phyloP scores from a whole-genome alignment of 768 basidiomycete species.

The Dacryopinax spathularia region DNA sequence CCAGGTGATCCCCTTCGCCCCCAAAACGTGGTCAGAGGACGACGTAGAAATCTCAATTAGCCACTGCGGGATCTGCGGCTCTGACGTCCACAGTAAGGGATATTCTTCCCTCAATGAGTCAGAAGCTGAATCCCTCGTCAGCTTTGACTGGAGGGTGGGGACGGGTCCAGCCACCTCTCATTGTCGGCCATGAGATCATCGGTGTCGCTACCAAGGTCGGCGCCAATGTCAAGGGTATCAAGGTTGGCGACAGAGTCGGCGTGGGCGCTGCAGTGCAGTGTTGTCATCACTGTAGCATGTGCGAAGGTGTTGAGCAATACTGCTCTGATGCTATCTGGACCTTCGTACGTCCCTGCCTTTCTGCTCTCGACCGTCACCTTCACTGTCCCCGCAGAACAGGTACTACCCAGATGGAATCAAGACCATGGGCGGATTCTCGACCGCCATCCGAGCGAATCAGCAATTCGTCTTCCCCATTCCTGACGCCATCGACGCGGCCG shows the following conservation, averaged over 20 bases:
- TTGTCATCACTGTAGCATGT: conserved; percentile 16
- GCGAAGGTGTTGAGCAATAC: conserved; percentile 16
- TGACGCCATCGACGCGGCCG: conserved; percentile 19
- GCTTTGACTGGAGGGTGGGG: conserved; percentile 22
- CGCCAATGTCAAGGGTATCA: conserved; percentile 25
- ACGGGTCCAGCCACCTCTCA: not conserved
- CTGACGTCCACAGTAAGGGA: not conserved
- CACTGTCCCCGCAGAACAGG: not conserved
- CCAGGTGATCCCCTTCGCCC: not conserved
- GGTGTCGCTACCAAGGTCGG: conserved; percentile 25
- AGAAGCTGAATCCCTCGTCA: not conserved
- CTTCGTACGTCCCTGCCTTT: conserved; percentile 15
- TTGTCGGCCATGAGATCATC: conserved; percentile 22
- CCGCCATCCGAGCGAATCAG: conserved; percentile 8
- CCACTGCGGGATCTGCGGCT: not conserved
- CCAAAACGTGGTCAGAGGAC: not conserved
- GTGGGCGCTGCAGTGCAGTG: conserved; percentile 27
- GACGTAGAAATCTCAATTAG: not conserved
- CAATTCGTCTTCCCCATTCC: conserved; percentile 27
- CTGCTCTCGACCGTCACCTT: not conserved
- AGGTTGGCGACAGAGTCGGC: conserved; percentile 28
- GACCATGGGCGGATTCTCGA: conserved; percentile 11
- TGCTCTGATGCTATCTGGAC: not conserved
- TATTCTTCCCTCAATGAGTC: not conserved
- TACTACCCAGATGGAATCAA: not conserved